Base-by-base conservation (phyloP, 441 rosid species). In the Gossypium lobatum region DNA sequence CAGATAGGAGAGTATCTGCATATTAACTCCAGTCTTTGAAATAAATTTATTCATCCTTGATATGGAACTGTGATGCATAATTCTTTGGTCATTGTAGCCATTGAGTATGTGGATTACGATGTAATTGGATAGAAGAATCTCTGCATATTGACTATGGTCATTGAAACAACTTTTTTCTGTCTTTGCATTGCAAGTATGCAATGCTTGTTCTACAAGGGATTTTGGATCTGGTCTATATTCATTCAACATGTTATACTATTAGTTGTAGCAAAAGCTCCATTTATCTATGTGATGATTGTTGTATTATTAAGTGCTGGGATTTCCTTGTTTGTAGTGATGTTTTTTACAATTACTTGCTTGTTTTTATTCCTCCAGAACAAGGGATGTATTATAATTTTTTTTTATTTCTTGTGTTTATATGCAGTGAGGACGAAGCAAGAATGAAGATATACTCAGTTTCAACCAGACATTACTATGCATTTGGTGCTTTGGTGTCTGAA, bases 361-460 rank as follows among this genome's bases (percentile, higher is more conserved):
- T 31, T 48, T 67, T 0, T 8, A 1, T 67, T 8, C 6, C 14
- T 7, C n/a, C 23, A 1, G 18, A 5, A 37, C 2, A 64, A 67
- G 26, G 31, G 17, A 14, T 31, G 20, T 10, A 45, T 23, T 3
- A 21, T 28, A 0, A 11, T 64, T 64, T 14, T 7, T 4, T 20
- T 46, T 45, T 65, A 42, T 21, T 45, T 65, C 55, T 1, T 64
- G 14, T 9, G 23, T 23, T 2, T 26, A 17, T 8, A 54, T 66
- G 46, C 84, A 93, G 99, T 70, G 98, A 89, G 83, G 91, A 88
- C 20, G 94, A 88, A 76, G 99, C 99, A 14, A 88, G 97, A 80
- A 91, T 81, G 93, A 95, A 93, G 78, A 83, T 95, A 31, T 95
- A 95, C 68, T 90, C 95, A 0, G 98, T 93, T 69, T 95, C 99